Evolutionary conservation across 345 rosid species (phyloP).

Genomic region (Aquilaria malaccensis): DNA sequence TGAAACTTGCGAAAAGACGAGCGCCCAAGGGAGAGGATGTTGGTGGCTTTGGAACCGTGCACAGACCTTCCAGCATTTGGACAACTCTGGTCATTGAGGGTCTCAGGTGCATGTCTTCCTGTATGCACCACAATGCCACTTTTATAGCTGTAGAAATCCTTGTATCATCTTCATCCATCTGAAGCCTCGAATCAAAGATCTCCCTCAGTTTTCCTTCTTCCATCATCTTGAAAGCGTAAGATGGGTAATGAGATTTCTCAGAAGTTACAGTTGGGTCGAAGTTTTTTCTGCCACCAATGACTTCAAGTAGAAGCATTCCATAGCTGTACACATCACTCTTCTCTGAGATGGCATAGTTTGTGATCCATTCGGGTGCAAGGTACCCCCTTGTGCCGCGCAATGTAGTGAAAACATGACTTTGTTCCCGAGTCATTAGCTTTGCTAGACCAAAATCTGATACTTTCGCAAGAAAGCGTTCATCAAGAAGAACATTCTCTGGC

Average conservation of each 20-base stretch:
- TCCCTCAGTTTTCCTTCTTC: conserved; percentile 73
- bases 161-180: conserved; percentile 33
- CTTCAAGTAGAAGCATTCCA: conserved; percentile 81
- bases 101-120: conserved; percentile 76
- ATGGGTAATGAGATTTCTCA: conserved; percentile 79
- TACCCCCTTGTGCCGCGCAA: conserved; percentile 91
- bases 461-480: conserved; percentile 68
- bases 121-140: conserved; percentile 92
- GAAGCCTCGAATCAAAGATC: conserved; percentile 54
- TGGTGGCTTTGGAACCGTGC: conserved; percentile 55
- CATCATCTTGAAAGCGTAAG: conserved; percentile 85
- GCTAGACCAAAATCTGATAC: conserved; percentile 96
- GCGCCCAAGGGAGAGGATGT: conserved; percentile 51
- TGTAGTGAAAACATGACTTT: conserved; percentile 89
- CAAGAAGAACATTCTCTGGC: conserved; percentile 88
- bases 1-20: conserved; percentile 42
- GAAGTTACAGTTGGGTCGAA: conserved; percentile 49
- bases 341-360: conserved; percentile 89
- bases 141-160: conserved; percentile 45
- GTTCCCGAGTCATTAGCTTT: conserved; percentile 86
- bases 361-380: conserved; percentile 94
- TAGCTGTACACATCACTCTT: conserved; percentile 93
- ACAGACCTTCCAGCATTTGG: conserved; percentile 94
- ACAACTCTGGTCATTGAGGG: conserved; percentile 85
- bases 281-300: conserved; percentile 86